Base-by-base conservation (phyloP, 208 protist species). In the Leishmania turanica region DNA sequence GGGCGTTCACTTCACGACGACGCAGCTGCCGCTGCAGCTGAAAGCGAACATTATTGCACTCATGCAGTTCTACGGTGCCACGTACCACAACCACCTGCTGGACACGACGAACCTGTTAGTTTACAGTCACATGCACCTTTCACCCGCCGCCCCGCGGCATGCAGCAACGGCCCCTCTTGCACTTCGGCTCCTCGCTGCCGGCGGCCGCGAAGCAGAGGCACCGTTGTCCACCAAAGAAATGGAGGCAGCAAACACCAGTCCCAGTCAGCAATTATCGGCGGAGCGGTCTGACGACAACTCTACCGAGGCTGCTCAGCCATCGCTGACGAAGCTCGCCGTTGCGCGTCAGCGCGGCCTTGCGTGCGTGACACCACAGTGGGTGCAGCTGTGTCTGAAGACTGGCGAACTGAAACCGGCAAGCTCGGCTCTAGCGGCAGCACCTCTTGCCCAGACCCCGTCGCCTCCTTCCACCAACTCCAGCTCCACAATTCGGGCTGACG, bases 1-100 rank as follows among this genome's bases (percentile, higher is more conserved):
- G 7, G 73, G 83, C 0, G n/a, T 96, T 2, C 37, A 62, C 34
- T 95, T 97, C 78, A 97, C 93, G 0, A 97, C 92, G 17, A 95
- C 91, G 17, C 87, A 91, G 80, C 75, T 87, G 66, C 87, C 87
- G 27, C 31, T 53, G 47, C 62, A 80, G 40, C 66, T 95, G 21
- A 94, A 93, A 78, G 78, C 76, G 34, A 92, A 93, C 71, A 84
- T 97, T 17, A 72, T 95, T 19, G 93, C 93, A 8, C 81, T 85
- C 7, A 77, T 97, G 77, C 86, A 88, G 56, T 95, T 93, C 75
- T 93, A 90, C 64, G 93, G 93, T 40, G 93, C 84, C 17, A 78
- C 75, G 8, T 97, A 97, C 84, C 86, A 87, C 66, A 88, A 87
- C 27, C 54, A 93, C 71, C 66, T 97, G 68, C 88, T 89, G 2